Percentiles rank a stretch among this genome's conserved stretches.
These are phyloP conservation scores for Parasarocladium wereldwijsianum DNA, from an alignment of 2,329 filamentous ascomycete genomes.

Conservation along the genomic window DNA sequence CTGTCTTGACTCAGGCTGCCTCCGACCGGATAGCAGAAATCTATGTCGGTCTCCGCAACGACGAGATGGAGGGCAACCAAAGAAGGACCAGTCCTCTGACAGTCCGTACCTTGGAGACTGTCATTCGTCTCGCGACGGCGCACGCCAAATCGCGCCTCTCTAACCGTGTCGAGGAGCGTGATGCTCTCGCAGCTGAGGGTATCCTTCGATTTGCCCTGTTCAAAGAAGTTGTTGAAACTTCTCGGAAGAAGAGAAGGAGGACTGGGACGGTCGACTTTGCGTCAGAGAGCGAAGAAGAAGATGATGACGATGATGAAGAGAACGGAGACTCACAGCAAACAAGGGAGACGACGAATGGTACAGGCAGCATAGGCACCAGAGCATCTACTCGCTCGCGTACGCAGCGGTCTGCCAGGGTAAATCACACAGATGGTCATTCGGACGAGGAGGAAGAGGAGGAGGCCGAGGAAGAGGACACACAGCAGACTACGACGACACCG, in stretches of 20 bases:
- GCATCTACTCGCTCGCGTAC: conserved; percentile 11
- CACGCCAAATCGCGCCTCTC: conserved; percentile 89
- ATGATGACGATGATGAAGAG: conserved; percentile 46
- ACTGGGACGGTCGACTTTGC: conserved; percentile 42
- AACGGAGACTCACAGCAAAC: conserved; percentile 25
- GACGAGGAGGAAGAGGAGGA: conserved; percentile 36
- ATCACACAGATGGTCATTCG: conserved; percentile 25
- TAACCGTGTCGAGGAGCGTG: conserved; percentile 74
- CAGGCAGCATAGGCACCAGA: conserved; percentile 15
- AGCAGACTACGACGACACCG: conserved; percentile 20
- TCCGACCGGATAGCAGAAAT: conserved; percentile 83
- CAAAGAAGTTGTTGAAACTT: conserved; percentile 80
- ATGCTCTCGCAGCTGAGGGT: conserved; percentile 74
- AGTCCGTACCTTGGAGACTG: conserved; percentile 87
- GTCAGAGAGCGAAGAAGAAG: conserved; percentile 43
- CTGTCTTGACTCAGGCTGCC: conserved; percentile 77
- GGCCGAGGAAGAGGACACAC: conserved; percentile 37
- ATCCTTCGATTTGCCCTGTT: conserved; percentile 92
- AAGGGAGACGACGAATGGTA: conserved; percentile 4
- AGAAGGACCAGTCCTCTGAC: conserved; percentile 90
- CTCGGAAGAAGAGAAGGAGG: conserved; percentile 70
- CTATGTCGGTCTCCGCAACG: conserved; percentile 86
- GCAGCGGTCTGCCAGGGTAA: not conserved
- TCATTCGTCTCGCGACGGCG: conserved; percentile 94
- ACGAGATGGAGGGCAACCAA: conserved; percentile 89